Evolutionary conservation across 192 early-diverging fungal species (phyloP), one percentile per base, ranked within the genome.

Genomic region (Backusella psychrophila): DNA sequence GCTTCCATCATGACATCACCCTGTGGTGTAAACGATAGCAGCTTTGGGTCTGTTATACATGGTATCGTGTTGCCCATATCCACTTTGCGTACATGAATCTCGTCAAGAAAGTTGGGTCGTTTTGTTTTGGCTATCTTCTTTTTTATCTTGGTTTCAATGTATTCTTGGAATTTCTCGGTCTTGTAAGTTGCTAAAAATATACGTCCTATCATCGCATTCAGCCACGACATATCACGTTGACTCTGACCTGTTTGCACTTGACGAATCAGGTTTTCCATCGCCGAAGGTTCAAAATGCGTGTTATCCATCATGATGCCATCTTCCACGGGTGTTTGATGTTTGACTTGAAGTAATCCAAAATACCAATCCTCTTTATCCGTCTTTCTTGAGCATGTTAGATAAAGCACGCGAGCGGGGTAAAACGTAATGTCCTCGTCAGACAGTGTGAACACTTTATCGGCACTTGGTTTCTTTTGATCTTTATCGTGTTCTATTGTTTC

Each of bases 341-440:
- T 81, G 6, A 88, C 12, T 84, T 82, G 21, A 86, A 91, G 15
- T 94, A 85, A 78, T 91, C 94, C 39, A 88, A 94, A 87, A 72
- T 92, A 94, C 96, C 96, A 98, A 78, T 95, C 94, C 80, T 98
- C 96, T 83, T 98, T 98, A 75, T 96, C 93, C 4, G 83, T 84
- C 11, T 87, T 87, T 14, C 81, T 73, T 78, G 90, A 85, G 33
- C 86, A 90, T 74, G 89, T 91, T 17, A 94, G 76, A 72, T 90
- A 93, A 19, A 70, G 33, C 4, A 80, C 80, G 92, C 65, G 94
- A 90, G 26, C 80, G 31, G 80, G 89, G 84, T 15, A 21, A 71
- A 63, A 26, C 77, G 41, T 83, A 76, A 53, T 81, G 76, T 29
- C 86, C 41, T 41, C 46, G 11, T 63, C 59, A 21, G 44, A 21